These are phyloP conservation scores for Melanomma pulvis-pyrius DNA, from an alignment of 495 filamentous ascomycete genomes.

Conservation along the genomic window DNA sequence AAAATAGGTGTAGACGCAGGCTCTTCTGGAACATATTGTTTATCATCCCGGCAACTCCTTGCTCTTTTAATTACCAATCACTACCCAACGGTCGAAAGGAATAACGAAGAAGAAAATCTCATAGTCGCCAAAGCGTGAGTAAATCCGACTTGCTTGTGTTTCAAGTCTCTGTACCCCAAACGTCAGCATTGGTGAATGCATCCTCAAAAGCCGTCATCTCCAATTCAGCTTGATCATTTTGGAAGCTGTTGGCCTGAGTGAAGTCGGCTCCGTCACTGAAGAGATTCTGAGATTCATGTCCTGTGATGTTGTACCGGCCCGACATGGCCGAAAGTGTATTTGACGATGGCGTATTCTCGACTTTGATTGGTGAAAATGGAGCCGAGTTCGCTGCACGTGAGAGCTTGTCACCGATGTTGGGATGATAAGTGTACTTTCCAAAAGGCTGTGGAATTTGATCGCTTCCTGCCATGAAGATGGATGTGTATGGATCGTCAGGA, in stretches of 20 bases:
- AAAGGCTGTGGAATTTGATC: slow-evolving; percentile 38
- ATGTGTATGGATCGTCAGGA: slow-evolving; percentile 48
- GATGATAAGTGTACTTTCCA: slow-evolving; percentile 47
- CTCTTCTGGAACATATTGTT: no score
- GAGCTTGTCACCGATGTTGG: slow-evolving; percentile 33
- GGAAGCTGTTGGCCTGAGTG: neutral
- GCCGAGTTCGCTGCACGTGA: neutral
- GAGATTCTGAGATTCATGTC: neutral
- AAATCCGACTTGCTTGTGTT: neutral
- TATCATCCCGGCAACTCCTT: no score
- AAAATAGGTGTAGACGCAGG: no score
- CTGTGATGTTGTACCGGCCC: neutral
- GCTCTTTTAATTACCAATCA: no score
- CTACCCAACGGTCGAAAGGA: no score
- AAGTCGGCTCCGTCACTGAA: neutral
- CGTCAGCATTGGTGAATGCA: neutral
- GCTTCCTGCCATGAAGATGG: slow-evolving; percentile 52
- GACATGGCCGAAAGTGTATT: neutral
- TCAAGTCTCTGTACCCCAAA: neutral
- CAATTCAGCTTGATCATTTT: neutral
- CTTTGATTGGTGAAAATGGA: slow-evolving; percentile 5
- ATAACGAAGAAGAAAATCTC: no score
- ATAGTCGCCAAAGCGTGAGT: neutral
- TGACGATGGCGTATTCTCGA: neutral
- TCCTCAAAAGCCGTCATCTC: neutral